Conservation (phyloP, 2,329 filamentous ascomycete species). For the Epichloe scottii region DNA sequence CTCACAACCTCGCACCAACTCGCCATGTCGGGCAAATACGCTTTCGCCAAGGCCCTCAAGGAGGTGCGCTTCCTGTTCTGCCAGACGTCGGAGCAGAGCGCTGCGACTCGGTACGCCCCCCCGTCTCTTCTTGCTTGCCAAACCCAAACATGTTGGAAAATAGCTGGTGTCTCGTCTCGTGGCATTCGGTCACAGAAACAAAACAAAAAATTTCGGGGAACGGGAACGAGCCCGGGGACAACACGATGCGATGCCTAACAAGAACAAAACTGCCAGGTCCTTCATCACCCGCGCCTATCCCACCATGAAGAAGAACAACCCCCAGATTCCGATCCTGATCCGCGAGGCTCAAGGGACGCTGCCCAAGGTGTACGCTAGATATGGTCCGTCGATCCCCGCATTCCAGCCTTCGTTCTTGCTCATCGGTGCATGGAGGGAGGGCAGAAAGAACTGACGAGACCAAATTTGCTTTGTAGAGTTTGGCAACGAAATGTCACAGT, state of each 20-base stretch:
- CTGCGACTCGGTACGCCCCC: conserved; percentile 62
- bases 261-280: conserved; percentile 40
- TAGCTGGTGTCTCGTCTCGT: background rate
- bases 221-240: too few species aligned
- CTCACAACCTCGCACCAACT: background rate
- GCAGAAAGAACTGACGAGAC: background rate
- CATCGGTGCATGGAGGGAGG: background rate
- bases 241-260: background rate
- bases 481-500: conserved; percentile 43
- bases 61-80: conserved; percentile 97
- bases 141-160: background rate
- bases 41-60: conserved; percentile 77
- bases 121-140: background rate
- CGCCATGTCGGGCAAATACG: conserved; percentile 84
- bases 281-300: conserved; percentile 90
- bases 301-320: conserved; percentile 99
- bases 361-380: conserved; percentile 84
- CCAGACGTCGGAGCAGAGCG: conserved; percentile 84
- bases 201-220: too few species aligned
- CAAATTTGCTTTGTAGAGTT: conserved; percentile 27
- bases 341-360: conserved; percentile 78
- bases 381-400: conserved; percentile 43
- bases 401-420: background rate
- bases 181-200: too few species aligned
- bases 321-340: conserved; percentile 82